Conservation (phyloP, 306 rosid species). For the Glycine tomentella region DNA sequence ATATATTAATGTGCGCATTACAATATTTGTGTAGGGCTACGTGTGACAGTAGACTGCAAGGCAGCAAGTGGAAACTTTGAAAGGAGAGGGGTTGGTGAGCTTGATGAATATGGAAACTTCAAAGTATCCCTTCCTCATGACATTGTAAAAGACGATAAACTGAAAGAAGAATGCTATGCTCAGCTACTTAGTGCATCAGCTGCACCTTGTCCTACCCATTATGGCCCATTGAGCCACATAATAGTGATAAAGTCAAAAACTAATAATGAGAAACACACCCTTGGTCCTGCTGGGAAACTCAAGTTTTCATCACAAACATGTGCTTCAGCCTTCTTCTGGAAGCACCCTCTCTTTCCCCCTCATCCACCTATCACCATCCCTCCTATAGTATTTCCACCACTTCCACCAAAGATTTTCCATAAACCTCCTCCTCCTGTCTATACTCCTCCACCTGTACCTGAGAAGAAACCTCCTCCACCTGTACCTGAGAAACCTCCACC, state of each 20-base stretch:
- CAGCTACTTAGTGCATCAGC: conserved; percentile 76
- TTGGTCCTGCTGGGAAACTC: conserved; percentile 60
- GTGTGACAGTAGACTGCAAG: conserved; percentile 81
- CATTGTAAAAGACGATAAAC: conserved; percentile 58
- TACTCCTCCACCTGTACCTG: background rate
- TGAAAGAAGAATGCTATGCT: conserved; percentile 85
- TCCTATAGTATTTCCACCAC: conserved; percentile 41
- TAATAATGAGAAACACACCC: conserved; percentile 58
- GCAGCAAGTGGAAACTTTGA: conserved; percentile 60
- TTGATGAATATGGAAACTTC: conserved; percentile 77
- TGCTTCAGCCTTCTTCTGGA: conserved; percentile 71
- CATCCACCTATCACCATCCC: conserved; percentile 60
- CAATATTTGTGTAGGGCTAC: conserved; percentile 60
- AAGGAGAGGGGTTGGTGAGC: conserved; percentile 68
- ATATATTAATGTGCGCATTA: background rate
- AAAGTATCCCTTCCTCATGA: conserved; percentile 67
- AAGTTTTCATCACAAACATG: conserved; percentile 77
- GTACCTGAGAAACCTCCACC: conserved; percentile 23
- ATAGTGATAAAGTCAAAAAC: conserved; percentile 58
- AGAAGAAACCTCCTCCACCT: conserved; percentile 5
- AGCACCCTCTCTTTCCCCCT: conserved; percentile 55
- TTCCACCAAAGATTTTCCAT: conserved; percentile 49
- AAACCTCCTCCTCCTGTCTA: conserved; percentile 43
- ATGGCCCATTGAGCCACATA: conserved; percentile 59
- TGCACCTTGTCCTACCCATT: conserved; percentile 71